A percentile compares a stretch with the other conserved stretches of the same genome.
Conservation (phyloP, 116 monocot species). For the Cymodocea nodosa region DNA sequence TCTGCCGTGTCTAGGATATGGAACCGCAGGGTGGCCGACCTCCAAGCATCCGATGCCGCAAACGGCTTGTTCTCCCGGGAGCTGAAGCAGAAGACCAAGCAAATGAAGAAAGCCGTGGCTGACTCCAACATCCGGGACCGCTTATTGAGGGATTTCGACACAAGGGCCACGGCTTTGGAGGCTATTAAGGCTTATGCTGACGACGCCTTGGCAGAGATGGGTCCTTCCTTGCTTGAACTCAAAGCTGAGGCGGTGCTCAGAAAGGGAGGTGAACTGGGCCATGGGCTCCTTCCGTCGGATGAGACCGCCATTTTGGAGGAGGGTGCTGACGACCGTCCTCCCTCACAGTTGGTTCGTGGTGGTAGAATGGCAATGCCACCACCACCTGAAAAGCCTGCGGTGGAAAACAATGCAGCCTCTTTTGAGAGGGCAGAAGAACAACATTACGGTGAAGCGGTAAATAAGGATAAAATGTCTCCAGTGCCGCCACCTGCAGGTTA, state of each 20-base stretch:
- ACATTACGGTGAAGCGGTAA: too few species aligned
- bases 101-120: constrained; percentile 28
- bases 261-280: not conserved
- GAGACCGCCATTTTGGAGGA: not conserved
- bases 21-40: constrained; percentile 24
- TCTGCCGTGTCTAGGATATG: constrained; percentile 24
- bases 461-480: too few species aligned
- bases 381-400: too few species aligned
- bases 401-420: too few species aligned
- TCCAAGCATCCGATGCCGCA: constrained; percentile 21
- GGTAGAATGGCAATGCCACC: too few species aligned
- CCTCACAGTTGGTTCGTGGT: not conserved
- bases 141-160: constrained; percentile 5
- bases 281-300: not conserved
- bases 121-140: constrained; percentile 8
- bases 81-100: constrained; percentile 17
- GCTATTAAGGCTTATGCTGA: constrained; percentile 22
- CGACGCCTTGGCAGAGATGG: constrained; percentile 21
- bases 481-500: too few species aligned
- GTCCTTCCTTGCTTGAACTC: constrained; percentile 32
- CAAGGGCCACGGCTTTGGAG: constrained; percentile 13
- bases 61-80: constrained; percentile 16
- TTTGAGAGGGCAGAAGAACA: too few species aligned
- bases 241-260: not conserved
- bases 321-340: not conserved